Base-by-base conservation (phyloP, 768 basidiomycete genomes). In the Postia placenta region DNA sequence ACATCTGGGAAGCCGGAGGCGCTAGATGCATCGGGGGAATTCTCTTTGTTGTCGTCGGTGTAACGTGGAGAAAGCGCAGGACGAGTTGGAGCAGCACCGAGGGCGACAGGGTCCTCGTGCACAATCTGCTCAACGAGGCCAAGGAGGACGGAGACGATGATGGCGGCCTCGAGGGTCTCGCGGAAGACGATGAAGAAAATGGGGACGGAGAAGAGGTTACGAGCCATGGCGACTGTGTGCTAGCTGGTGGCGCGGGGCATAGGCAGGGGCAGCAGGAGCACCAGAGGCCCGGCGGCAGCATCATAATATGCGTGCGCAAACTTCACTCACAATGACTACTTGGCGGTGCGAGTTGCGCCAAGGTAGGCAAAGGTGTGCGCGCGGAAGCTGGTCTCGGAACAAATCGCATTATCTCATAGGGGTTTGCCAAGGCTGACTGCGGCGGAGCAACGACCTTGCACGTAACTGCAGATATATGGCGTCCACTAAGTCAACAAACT, bases 171-270 rank as follows among this genome's bases (percentile, higher is more conserved):
- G 54, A 96, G 77, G 4, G 91, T 87, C 77, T 96, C 93, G 63
- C 93, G 81, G 67, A 95, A 92, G 69, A 94, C 83, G 69, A 96
- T 92, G 78, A 97, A 92, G 74, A 93, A 96, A 57, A 97, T 92
- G 60, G 92, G 83, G 48, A 94, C 78, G 50, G 87, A 89, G 69
- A 96, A 96, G 48, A 93, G 70, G 61, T 81, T 78, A 53, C 76
- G 76, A 14, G 76, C 71, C 89, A 92, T 91, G 49, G 56, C 56
- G 47, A 42, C 26, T 38, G 22, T 40, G 45, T 36, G 48, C 26
- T 42, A 17, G 42, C 26, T 45, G 42, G 26, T 42, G 48, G 42
- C 45, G 38, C 6, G 23, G 46, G 42, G 47, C 51, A 41, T 25
- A 42, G 48, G 45, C 42, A 47, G 52, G 12, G 43, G 53, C 45